A percentile compares a stretch with the other conserved stretches of the same genome.
Conservation (phyloP, 169 alveolate species). For the Plasmodium gonderi region DNA sequence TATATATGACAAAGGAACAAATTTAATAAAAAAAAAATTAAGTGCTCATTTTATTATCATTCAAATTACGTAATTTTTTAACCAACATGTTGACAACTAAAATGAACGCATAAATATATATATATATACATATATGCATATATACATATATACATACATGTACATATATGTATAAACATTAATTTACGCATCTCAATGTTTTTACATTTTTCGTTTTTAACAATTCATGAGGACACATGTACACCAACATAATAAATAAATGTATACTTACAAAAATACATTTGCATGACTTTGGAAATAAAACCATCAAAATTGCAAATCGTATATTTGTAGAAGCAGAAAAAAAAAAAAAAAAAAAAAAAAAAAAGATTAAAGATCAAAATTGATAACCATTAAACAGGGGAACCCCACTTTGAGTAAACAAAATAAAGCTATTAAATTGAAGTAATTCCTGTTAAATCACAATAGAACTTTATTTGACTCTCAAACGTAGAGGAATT, state of each 20-base stretch:
- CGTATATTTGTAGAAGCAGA: not conserved
- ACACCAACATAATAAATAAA: not conserved
- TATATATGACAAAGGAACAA: not conserved
- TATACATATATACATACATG: not conserved
- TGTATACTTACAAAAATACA: not conserved
- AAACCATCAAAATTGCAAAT: not conserved
- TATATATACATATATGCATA: not conserved
- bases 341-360: not conserved
- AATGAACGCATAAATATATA: not conserved
- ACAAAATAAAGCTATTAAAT: not conserved
- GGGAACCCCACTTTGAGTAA: constrained; percentile 4
- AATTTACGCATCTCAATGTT: not conserved
- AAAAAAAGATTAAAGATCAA: not conserved
- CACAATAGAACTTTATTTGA: not conserved
- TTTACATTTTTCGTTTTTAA: not conserved
- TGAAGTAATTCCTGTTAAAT: not conserved
- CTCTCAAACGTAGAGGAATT: not conserved
- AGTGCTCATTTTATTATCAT: not conserved
- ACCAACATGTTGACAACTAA: not conserved
- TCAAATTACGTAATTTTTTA: not conserved
- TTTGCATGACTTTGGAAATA: not conserved
- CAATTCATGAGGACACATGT: not conserved
- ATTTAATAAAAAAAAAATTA: not conserved
- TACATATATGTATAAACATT: constrained; percentile 7
- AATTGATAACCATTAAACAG: not conserved